Evolutionary conservation across 495 filamentous ascomycete genomes (phyloP), one percentile per base, ranked within the genome.

Genomic region (Monascus purpureus): DNA sequence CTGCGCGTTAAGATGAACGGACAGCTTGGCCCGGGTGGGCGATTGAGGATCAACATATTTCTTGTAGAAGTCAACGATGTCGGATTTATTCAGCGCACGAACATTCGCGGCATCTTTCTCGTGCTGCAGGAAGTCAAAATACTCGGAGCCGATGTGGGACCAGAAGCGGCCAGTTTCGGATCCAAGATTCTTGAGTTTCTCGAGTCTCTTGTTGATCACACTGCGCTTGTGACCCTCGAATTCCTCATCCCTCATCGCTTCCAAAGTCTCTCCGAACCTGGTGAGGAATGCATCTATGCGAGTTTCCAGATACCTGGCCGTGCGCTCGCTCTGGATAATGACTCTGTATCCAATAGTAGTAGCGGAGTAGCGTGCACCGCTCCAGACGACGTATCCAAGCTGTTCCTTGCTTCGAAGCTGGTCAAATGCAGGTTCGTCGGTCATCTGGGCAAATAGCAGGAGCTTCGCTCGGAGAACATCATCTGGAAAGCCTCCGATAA

Each of bases 371-470:
- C 80, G 65, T 8, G 72, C 57, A 9, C 85, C 83, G 29, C 79
- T 88, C 61, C 81, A 93, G 1, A 99, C 90, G 28, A 96, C 77
- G 46, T 99, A 99, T 9, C 90, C 90, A 6, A 99, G 78, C 53
- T 99, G 90, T 52, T 99, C 90, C 52, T 95, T 95, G 26, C 90
- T 95, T 26, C 90, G 75, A 1, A 99, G 65, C 48, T 87, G 82
- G 52, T 99, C 82, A 50, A 96, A 99, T 15, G 75, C 80, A 12
- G 86, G 85, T 63, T 99, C 90, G 28, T 93, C 79, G 1, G 82
- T 77, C 55, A 95, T 72, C 51, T 99, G 92, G n/a, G 82, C 76
- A 31, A 95, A 67, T 6, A 99, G 67, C 27, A 85, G 65, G 0
- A 81, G 65, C 59, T 83, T 85, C 11, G 86, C 80, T 11, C 81